Base-by-base conservation (phyloP, 129 eudicot species). In the Logfia minima region DNA sequence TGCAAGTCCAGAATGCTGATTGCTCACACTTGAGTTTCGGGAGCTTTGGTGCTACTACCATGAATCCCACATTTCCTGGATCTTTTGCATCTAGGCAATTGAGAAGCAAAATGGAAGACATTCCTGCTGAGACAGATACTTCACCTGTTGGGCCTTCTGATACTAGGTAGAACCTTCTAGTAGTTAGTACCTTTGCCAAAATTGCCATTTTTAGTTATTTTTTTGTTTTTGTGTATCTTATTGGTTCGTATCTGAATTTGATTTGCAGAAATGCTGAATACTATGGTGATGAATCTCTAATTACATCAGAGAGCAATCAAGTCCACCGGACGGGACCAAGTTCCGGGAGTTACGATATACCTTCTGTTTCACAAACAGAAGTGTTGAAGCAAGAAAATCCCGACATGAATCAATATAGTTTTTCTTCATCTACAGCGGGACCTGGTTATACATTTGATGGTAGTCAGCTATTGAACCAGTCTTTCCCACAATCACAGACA, bases 1-100 rank as follows among this genome's bases (percentile, higher is more conserved):
- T 94, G 73, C 93, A 91, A 86, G 96, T 91, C 45, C 97, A 94
- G 73, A 81, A 82, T 73, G 96, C 92, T 8, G 99, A 91, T 59
- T 94, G 90, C 76, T 83, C 97, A 10, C 96, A 91, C 82, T 87
- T 94, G 83, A 94, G 97, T 84, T 94, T 94, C 78, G 99, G 99
- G 67, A 91, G 93, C 80, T 91, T 94, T 71, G 96, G 97, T 56
- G 71, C 93, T 77, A 86, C 92, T 77, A 87, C 82, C 45, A 72
- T 92, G 85, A 78, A 71, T 72, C 53, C 85, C 29, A 52, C 84
- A 9, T 81, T 80, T 75, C 51, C 96, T 31, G 98, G 89, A 22
- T 80, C 90, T 73, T 79, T 75, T 80, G 76, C 83, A 59, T 86
- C 99, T 32, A 73, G 81, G 24, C 78, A 90, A 1, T 72, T 78